phyloP scores from a whole-genome alignment of 129 eudicot genomes.

The Gnaphalium uliginosum region DNA sequence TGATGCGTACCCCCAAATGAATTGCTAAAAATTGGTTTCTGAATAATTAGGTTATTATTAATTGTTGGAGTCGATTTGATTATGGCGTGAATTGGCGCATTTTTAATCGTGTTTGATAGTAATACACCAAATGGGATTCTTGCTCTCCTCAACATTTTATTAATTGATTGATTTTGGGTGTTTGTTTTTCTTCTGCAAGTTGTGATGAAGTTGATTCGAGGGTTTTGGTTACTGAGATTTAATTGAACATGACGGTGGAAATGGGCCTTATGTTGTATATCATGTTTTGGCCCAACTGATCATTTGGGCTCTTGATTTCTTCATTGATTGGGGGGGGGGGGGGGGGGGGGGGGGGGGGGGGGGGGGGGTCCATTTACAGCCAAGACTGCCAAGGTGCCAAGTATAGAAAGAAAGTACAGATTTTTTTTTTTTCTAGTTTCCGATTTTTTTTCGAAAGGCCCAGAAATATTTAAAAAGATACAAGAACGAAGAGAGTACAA shows the following conservation, averaged over 20 bases:
- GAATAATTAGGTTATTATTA: conserved; percentile 9
- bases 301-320: background rate
- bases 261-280: background rate
- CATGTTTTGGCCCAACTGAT: background rate
- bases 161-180: background rate
- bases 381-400: too few relatives aligned
- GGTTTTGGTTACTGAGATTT: background rate
- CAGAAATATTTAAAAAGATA: too few relatives aligned
- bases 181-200: background rate
- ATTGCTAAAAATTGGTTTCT: background rate
- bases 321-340: too few relatives aligned
- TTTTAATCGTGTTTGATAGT: conserved; percentile 26
- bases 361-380: too few relatives aligned
- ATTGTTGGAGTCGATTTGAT: conserved; percentile 15
- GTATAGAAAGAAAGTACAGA: too few relatives aligned
- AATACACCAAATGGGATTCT: conserved; percentile 35
- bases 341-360: too few relatives aligned
- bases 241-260: background rate
- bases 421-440: too few relatives aligned
- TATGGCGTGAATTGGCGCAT: conserved; percentile 30
- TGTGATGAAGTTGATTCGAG: background rate
- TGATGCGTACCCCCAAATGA: conserved; percentile 16
- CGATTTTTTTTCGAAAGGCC: too few relatives aligned
- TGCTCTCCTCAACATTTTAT: background rate
- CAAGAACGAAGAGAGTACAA: too few relatives aligned